phyloP scores from a whole-genome alignment of 495 filamentous ascomycete species.

The Tuber melanosporum region DNA sequence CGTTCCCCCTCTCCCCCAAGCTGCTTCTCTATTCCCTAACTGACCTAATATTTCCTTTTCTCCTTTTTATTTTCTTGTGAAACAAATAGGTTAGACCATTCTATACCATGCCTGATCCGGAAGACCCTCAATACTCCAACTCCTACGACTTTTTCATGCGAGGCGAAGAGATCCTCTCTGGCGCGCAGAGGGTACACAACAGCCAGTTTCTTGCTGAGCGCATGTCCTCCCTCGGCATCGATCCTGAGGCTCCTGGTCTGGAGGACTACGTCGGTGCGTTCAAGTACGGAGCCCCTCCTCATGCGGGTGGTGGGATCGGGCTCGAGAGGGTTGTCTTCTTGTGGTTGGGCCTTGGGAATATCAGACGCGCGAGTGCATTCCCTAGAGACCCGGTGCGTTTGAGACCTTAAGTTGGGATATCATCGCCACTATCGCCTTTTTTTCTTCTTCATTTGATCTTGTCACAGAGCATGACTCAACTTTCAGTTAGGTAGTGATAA shows the following conservation, averaged over 20 bases:
- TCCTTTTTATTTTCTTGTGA: neutral
- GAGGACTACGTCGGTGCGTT: conserved; percentile 86
- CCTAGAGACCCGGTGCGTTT: conserved; percentile 72
- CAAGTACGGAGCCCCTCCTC: conserved; percentile 79
- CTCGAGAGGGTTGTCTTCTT: conserved; percentile 83
- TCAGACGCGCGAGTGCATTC: conserved; percentile 77
- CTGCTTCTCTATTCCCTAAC: neutral
- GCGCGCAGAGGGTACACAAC: conserved; percentile 87
- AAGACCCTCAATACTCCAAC: conserved; percentile 68
- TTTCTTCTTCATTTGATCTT: neutral
- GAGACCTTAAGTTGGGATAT: conserved; percentile 27
- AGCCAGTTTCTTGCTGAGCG: conserved; percentile 64
- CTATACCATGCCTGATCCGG: conserved; percentile 85
- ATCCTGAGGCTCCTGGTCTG: conserved; percentile 60
- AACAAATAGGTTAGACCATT: conserved; percentile 56
- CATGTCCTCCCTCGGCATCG: conserved; percentile 68
- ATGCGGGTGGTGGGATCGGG: conserved; percentile 85
- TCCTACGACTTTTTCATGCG: conserved; percentile 95
- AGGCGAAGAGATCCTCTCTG: conserved; percentile 85
- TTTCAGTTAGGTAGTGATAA: neutral
- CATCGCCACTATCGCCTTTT: neutral
- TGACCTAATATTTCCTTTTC: neutral
- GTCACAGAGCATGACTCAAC: neutral
- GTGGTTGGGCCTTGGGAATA: conserved; percentile 75
- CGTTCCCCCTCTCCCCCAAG: neutral